Percentiles rank a stretch among this genome's conserved stretches.
Evolutionary conservation across 179 eudicot species (phyloP).

Genomic region (Actinidia chinensis): DNA sequence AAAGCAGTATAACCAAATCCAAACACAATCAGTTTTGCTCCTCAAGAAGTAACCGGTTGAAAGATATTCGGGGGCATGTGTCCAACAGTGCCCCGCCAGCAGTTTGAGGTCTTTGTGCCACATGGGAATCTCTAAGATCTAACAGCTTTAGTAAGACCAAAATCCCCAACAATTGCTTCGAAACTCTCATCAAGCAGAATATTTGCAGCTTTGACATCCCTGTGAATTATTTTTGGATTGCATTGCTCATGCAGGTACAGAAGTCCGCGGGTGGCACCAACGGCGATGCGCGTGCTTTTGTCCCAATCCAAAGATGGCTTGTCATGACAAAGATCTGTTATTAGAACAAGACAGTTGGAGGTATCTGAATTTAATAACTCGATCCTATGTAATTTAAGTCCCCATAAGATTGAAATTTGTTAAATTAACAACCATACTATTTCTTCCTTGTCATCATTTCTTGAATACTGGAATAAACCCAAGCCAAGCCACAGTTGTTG

Average conservation of each 20-base stretch:
- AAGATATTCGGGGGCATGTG: conserved; percentile 95
- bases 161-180: conserved; percentile 96
- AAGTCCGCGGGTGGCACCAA: conserved; percentile 88
- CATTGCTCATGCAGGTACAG: conserved; percentile 87
- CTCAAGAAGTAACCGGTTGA: conserved; percentile 90
- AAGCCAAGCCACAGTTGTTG: too few relatives aligned
- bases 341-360: neutral
- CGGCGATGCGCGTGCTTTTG: conserved; percentile 78
- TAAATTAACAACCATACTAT: too few relatives aligned
- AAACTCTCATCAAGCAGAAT: conserved; percentile 83
- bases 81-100: conserved; percentile 92
- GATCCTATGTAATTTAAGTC: neutral
- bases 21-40: too few relatives aligned
- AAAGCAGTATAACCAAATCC: conserved; percentile 65
- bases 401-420: neutral
- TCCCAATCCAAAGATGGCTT: conserved; percentile 81
- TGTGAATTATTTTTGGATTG: conserved; percentile 88
- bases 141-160: conserved; percentile 95
- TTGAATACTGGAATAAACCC: neutral
- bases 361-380: neutral
- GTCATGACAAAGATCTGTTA: conserved; percentile 57
- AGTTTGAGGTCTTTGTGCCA: too few relatives aligned
- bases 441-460: too few relatives aligned
- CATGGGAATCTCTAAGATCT: conserved; percentile 83
- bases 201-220: conserved; percentile 97